phyloP scores from a whole-genome alignment of 2,329 filamentous ascomycete genomes.

The Aureobasidium sp. region DNA sequence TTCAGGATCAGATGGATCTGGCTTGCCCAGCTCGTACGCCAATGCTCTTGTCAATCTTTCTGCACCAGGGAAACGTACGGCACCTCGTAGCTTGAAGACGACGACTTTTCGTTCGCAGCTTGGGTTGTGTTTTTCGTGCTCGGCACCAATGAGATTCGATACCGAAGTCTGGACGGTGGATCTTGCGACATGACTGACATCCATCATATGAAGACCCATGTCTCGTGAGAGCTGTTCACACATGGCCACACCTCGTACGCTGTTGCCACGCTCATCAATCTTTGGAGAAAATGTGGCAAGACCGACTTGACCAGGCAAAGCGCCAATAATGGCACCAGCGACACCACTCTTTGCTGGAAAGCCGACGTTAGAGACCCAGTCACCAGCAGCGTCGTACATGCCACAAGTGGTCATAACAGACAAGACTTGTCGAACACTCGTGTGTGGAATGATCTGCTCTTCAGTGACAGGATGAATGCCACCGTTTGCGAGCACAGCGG shows the following conservation, averaged over 20 bases:
- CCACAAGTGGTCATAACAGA: slow-evolving; percentile 39
- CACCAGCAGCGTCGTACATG: slow-evolving; percentile 38
- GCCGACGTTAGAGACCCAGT: slow-evolving; percentile 35
- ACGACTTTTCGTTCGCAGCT: slow-evolving; percentile 17
- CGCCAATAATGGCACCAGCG: slow-evolving; percentile 21
- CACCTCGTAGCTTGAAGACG: slow-evolving; percentile 22
- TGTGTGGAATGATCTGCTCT: slow-evolving; percentile 31
- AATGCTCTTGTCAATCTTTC: slow-evolving; percentile 22
- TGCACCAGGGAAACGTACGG: slow-evolving; percentile 21
- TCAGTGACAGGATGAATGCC: slow-evolving; percentile 32
- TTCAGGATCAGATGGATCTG: slow-evolving; percentile 18
- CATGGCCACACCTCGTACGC: slow-evolving; percentile 21
- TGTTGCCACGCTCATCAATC: slow-evolving; percentile 22
- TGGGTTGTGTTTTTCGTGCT: slow-evolving; percentile 7
- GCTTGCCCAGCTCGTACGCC: slow-evolving; percentile 18
- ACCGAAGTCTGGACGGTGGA: slow-evolving; percentile 21
- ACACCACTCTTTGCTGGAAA: slow-evolving; percentile 35
- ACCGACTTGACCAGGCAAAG: slow-evolving; percentile 22
- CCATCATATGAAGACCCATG: slow-evolving; percentile 24
- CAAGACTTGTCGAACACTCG: slow-evolving; percentile 34
- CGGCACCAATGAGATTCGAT: slow-evolving; percentile 16
- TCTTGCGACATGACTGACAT: slow-evolving; percentile 22
- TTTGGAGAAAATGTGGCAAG: slow-evolving; percentile 22
- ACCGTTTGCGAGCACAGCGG: slow-evolving; percentile 34
- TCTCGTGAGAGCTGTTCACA: slow-evolving; percentile 22